Base-by-base conservation (phyloP, 306 rosid genomes). In the Castanea crenata region DNA sequence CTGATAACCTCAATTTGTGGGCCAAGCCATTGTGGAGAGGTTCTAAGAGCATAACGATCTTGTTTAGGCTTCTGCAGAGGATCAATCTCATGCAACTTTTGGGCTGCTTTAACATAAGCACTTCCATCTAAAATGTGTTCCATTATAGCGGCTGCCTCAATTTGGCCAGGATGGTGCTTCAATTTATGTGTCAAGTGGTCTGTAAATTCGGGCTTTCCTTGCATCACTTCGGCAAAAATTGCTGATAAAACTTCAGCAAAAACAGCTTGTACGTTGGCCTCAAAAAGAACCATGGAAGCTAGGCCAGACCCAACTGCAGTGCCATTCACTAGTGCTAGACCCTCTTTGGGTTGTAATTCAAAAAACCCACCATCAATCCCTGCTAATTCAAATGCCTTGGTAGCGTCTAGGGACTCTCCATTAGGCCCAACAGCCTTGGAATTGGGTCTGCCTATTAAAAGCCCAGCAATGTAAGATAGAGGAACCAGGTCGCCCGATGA, bases 131-230 rank as follows among this genome's bases (percentile, higher is more conserved):
- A 77, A 77, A 94, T 91, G 86, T 94, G 97, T 75, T 94, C 98
- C 98, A 94, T 94, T 72, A 94, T 89, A 41, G 98, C 98, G 2
- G 97, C 98, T 62, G 98, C 98, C 75, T 94, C 98, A 81, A 94
- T 94, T n/a, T 94, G 98, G 6, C 98, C 98, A 41, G 98, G 98
- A 44, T 94, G 98, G 73, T 91, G 98, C 78, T 94, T 94, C 81
- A 94, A 52, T 44, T 90, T 94, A 69, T 94, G 98, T 1, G 97
- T 92, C 87, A 94, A 83, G 61, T 94, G 97, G 61, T 94, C 98
- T 0, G 97, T 91, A 73, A 94, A 94, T 46, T 94, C 97, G 0
- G 94, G 94, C 32, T 92, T 94, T 23, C 98, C 98, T 57, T 87
- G 92, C 98, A 94, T 94, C 23, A 90, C 98, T 74, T 94, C 97